These are phyloP conservation scores for Physaria fendleri DNA, from an alignment of 345 rosid species.

Conservation along the genomic window DNA sequence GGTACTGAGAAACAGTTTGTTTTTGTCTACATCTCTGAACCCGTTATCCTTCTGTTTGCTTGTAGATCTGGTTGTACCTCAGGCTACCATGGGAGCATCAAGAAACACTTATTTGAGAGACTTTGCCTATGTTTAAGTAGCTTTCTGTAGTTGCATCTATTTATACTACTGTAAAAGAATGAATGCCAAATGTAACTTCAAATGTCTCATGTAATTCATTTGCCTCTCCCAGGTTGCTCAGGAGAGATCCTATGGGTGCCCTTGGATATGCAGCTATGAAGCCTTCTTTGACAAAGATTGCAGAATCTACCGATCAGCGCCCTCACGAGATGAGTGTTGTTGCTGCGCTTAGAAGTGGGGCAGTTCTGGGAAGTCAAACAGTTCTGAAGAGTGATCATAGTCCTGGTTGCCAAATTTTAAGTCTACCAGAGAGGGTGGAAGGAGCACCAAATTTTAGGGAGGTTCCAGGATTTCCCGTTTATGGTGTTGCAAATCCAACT, in stretches of 20 bases:
- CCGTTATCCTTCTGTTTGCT: background rate
- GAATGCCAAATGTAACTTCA: constrained; percentile 1
- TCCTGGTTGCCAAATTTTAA: constrained; percentile 82
- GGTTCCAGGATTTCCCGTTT: constrained; percentile 96
- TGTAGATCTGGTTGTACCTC: background rate
- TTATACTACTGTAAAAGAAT: background rate
- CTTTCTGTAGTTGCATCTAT: background rate
- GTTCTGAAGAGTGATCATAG: constrained; percentile 97
- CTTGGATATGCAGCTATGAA: constrained; percentile 66
- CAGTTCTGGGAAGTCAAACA: constrained; percentile 94
- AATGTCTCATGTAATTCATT: constrained; percentile 14
- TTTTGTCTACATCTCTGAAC: background rate
- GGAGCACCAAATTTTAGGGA: constrained; percentile 98
- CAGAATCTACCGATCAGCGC: constrained; percentile 76
- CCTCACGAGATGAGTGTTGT: constrained; percentile 88
- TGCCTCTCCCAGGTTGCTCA: constrained; percentile 57
- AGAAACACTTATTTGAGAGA: background rate
- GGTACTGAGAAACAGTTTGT: constrained; percentile 39
- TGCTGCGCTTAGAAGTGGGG: constrained; percentile 88
- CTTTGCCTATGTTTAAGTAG: background rate
- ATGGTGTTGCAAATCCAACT: constrained; percentile 99
- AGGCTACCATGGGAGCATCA: background rate
- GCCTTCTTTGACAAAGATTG: constrained; percentile 68
- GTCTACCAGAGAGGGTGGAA: constrained; percentile 84
- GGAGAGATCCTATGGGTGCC: constrained; percentile 99